phyloP scores from a whole-genome alignment of 2,329 filamentous ascomycete species.

The Cladosporium oxysporum region DNA sequence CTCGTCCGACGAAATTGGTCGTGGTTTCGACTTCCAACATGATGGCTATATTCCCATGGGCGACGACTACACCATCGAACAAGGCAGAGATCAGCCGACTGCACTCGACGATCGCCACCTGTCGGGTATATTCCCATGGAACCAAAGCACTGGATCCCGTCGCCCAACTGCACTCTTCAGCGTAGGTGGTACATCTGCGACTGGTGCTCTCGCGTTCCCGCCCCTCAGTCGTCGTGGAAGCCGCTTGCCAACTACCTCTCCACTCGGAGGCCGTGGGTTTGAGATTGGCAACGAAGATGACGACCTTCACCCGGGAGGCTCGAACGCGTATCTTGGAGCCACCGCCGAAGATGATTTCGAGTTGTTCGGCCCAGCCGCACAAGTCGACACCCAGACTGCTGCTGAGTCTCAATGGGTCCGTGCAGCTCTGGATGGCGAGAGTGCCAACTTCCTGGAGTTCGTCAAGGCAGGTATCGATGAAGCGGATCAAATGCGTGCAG shows the following conservation, averaged over 20 bases:
- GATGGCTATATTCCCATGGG: slow-evolving; percentile 26
- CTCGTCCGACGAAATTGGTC: slow-evolving; percentile 27
- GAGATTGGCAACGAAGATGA: slow-evolving; percentile 26
- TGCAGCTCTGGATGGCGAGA: slow-evolving; percentile 59
- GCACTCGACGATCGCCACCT: slow-evolving; percentile 62
- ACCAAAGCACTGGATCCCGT: slow-evolving; percentile 45
- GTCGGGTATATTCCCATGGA: slow-evolving; percentile 70
- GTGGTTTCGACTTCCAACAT: slow-evolving; percentile 14
- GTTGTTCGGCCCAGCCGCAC: slow-evolving; percentile 46
- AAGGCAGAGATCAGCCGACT: slow-evolving; percentile 67
- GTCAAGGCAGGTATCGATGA: slow-evolving; percentile 51
- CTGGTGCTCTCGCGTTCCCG: slow-evolving; percentile 26
- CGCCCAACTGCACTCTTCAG: slow-evolving; percentile 44
- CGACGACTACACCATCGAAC: slow-evolving; percentile 55
- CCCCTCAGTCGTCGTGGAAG: slow-evolving; percentile 48
- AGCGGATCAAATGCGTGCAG: slow-evolving; percentile 25
- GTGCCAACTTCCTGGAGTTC: slow-evolving; percentile 64
- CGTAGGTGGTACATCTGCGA: slow-evolving; percentile 37
- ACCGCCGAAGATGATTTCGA: slow-evolving; percentile 45
- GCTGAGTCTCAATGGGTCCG: slow-evolving; percentile 51
- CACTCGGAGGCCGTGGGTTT: slow-evolving; percentile 54
- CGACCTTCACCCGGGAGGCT: slow-evolving; percentile 24
- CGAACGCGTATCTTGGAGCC: slow-evolving; percentile 24
- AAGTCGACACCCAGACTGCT: slow-evolving; percentile 53
- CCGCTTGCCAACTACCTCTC: slow-evolving; percentile 61